These are phyloP conservation scores for Daldinia loculata DNA, from an alignment of 495 filamentous ascomycete species.

Conservation along the genomic window DNA sequence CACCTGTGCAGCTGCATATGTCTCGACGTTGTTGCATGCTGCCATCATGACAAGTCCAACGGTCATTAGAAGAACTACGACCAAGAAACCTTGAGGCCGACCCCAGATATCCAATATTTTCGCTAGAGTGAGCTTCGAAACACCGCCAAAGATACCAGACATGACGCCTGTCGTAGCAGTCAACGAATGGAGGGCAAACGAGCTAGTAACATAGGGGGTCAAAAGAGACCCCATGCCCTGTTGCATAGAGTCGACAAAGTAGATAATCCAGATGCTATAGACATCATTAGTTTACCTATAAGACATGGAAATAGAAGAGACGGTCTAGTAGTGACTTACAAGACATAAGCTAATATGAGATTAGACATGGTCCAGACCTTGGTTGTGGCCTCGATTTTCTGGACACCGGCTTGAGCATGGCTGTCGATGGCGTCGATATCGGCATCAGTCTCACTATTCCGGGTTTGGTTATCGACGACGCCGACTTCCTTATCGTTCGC, in stretches of 20 bases:
- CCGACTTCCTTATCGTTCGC: constrained; percentile 38
- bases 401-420: constrained; percentile 56
- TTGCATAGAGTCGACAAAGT: constrained; percentile 61
- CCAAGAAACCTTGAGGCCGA: constrained; percentile 57
- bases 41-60: constrained; percentile 63
- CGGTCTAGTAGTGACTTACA: constrained; percentile 43
- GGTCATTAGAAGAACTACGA: constrained; percentile 51
- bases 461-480: constrained; percentile 25
- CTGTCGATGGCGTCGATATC: constrained; percentile 47
- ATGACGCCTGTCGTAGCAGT: constrained; percentile 59
- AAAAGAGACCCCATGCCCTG: constrained; percentile 51
- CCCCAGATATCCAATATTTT: constrained; percentile 75
- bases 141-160: constrained; percentile 66
- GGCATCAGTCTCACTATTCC: constrained; percentile 30
- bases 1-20: constrained; percentile 61
- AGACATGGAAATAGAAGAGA: background rate
- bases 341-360: constrained; percentile 54
- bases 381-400: constrained; percentile 59
- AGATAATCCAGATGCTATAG: constrained; percentile 61
- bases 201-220: constrained; percentile 56
- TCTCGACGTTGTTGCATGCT: constrained; percentile 58
- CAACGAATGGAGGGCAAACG: constrained; percentile 57
- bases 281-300: constrained; percentile 18
- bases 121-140: constrained; percentile 67
- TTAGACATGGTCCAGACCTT: constrained; percentile 55